Evolutionary conservation across 2,329 filamentous ascomycete genomes (phyloP).

Genomic region (Metarhizium anisopliae): DNA sequence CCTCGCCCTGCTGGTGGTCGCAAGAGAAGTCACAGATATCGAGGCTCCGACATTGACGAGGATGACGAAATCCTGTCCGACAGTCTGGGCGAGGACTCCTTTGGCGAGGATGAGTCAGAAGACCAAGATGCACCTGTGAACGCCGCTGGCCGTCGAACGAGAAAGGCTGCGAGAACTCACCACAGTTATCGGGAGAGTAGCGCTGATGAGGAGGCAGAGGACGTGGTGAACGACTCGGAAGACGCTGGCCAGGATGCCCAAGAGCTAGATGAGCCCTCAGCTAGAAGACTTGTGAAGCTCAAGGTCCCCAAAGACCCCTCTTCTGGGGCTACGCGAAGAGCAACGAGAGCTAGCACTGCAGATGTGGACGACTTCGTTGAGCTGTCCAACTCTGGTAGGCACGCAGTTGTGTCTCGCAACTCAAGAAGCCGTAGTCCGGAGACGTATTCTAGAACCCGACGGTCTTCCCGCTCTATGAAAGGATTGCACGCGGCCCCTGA

Average conservation of each 20-base stretch:
- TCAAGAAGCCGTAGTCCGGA: slow-evolving; percentile 51
- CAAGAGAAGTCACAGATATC: slow-evolving; percentile 36
- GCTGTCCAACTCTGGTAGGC: slow-evolving; percentile 51
- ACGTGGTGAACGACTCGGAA: slow-evolving; percentile 18
- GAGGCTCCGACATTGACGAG: slow-evolving; percentile 54
- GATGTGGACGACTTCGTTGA: slow-evolving; percentile 48
- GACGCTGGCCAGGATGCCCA: slow-evolving; percentile 13
- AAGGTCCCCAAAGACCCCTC: slow-evolving; percentile 25
- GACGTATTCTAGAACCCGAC: slow-evolving; percentile 28
- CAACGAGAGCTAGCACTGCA: slow-evolving; percentile 45
- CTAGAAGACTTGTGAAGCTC: slow-evolving; percentile 35
- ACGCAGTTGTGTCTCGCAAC: slow-evolving; percentile 39
- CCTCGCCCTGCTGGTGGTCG: slow-evolving; percentile 18
- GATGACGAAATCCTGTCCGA: slow-evolving; percentile 49
- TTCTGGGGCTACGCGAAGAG: slow-evolving; percentile 29
- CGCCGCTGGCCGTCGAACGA: slow-evolving; percentile 38
- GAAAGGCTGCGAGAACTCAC: slow-evolving; percentile 36
- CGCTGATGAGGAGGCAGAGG: slow-evolving; percentile 30
- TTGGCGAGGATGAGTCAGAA: slow-evolving; percentile 30
- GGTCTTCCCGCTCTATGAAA: slow-evolving; percentile 42
- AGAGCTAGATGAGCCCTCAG: slow-evolving; percentile 19
- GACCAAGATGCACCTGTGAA: slow-evolving; percentile 34
- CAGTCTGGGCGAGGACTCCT: slow-evolving; percentile 42
- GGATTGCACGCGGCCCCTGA: slow-evolving; percentile 38
- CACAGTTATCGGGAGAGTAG: slow-evolving; percentile 40